These are phyloP conservation scores for Coccomyxa sp. DNA, from an alignment of 139 green algal genomes.

Conservation along the genomic window DNA sequence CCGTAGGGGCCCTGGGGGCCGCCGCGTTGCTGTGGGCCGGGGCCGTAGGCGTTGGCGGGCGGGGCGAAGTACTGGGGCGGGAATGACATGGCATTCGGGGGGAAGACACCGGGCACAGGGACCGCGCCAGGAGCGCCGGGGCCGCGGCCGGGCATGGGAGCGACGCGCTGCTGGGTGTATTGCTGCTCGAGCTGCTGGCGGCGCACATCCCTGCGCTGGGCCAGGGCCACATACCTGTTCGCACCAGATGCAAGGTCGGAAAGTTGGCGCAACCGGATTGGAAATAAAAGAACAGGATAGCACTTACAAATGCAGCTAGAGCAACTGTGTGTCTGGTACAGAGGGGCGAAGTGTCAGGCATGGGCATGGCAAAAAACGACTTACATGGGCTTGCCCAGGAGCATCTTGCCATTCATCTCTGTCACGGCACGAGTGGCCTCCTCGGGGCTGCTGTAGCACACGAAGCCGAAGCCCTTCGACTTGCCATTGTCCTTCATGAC, in stretches of 20 bases:
- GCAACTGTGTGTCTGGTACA: background rate
- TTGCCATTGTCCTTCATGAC: constrained; percentile 82
- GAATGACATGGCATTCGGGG: background rate
- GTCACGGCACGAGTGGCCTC: constrained; percentile 81
- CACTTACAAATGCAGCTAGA: background rate
- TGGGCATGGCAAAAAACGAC: background rate
- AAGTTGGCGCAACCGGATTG: too few species aligned
- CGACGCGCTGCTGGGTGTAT: constrained; percentile 29
- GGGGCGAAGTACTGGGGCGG: constrained; percentile 1
- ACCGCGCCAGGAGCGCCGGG: constrained; percentile 4
- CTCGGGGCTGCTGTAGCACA: constrained; percentile 83
- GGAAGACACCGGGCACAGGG: constrained; percentile 37
- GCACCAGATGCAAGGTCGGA: background rate
- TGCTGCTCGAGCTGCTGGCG: constrained; percentile 72
- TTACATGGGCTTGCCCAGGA: constrained; percentile 79
- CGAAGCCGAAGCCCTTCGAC: constrained; percentile 85
- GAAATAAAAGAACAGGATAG: background rate
- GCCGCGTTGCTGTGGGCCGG: constrained; percentile 12
- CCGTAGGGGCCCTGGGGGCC: constrained; percentile 24
- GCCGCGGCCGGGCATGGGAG: constrained; percentile 16
- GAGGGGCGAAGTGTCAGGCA: background rate
- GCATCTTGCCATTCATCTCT: constrained; percentile 73
- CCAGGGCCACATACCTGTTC: constrained; percentile 75
- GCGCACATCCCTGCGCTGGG: constrained; percentile 80
- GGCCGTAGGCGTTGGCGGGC: constrained; percentile 5